Percentiles rank a stretch among this genome's conserved stretches.
Evolutionary conservation across 2,329 filamentous ascomycete species (phyloP).

Genomic region (Coleophoma eucalyptorum): DNA sequence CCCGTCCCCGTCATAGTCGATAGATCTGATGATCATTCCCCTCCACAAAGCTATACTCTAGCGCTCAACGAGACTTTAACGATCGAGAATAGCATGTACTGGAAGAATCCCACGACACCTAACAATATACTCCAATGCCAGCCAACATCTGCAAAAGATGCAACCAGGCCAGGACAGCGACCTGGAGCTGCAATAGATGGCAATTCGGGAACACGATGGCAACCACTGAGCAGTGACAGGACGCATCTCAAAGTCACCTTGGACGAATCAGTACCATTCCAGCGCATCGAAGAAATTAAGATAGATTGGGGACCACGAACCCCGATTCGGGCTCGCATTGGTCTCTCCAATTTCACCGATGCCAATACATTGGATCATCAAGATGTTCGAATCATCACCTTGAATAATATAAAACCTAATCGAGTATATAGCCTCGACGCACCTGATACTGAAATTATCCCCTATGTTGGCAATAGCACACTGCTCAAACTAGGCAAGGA

Average conservation of each 20-base stretch:
- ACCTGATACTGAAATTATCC: conserved; percentile 1
- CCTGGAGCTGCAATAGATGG: conserved; percentile 62
- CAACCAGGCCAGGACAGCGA: conserved; percentile 57
- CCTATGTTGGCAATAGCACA: conserved; percentile 11
- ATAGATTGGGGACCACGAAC: conserved; percentile 57
- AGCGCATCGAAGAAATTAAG: conserved; percentile 40
- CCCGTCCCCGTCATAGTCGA: conserved; percentile 42
- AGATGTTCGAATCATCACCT: neutral
- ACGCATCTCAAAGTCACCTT: conserved; percentile 47
- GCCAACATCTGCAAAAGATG: conserved; percentile 37
- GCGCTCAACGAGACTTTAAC: conserved; percentile 41
- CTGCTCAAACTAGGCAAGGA: conserved; percentile 6
- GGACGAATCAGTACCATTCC: conserved; percentile 18
- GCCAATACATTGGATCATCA: neutral
- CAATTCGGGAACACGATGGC: conserved; percentile 61
- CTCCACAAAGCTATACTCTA: conserved; percentile 31
- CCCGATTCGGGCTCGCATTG: conserved; percentile 45
- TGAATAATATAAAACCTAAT: neutral
- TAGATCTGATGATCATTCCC: conserved; percentile 33
- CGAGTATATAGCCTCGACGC: neutral
- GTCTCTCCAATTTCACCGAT: conserved; percentile 36
- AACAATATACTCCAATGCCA: conserved; percentile 60
- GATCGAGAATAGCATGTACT: conserved; percentile 50
- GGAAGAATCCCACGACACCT: conserved; percentile 39
- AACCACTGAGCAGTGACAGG: conserved; percentile 46